Conservation (phyloP, 2,329 filamentous ascomycete genomes). For the Capronia epimyces region DNA sequence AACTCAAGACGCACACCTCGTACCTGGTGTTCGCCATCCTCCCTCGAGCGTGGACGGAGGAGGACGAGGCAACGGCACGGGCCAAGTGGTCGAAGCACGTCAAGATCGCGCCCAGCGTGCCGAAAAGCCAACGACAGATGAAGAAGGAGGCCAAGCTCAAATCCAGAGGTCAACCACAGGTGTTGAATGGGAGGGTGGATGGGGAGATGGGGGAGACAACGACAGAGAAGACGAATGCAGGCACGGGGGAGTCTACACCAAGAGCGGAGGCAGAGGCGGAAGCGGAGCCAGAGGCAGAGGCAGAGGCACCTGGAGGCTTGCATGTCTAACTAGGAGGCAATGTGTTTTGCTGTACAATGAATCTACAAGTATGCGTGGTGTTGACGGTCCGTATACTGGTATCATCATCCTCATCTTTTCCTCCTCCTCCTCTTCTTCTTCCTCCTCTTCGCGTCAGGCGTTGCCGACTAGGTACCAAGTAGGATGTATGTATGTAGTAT, state of each 20-base stretch:
- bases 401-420: too few relatives aligned
- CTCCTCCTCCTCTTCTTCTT: too few relatives aligned
- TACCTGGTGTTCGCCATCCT: slow-evolving; percentile 90
- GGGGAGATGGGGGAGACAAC: background rate
- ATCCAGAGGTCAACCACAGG: slow-evolving; percentile 7
- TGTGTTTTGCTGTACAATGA: too few relatives aligned
- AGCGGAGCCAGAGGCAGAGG: too few relatives aligned
- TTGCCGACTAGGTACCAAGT: too few relatives aligned
- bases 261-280: background rate
- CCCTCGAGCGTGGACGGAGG: slow-evolving; percentile 77
- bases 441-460: too few relatives aligned
- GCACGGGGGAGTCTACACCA: background rate
- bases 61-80: slow-evolving; percentile 67
- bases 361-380: too few relatives aligned
- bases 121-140: slow-evolving; percentile 25
- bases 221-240: background rate
- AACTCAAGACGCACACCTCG: slow-evolving; percentile 94
- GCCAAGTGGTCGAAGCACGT: slow-evolving; percentile 49
- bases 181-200: slow-evolving; percentile 5
- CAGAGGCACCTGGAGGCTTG: too few relatives aligned
- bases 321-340: too few relatives aligned
- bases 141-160: slow-evolving; percentile 29
- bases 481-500: too few relatives aligned
- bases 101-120: slow-evolving; percentile 16
- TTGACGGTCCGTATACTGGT: too few relatives aligned